phyloP scores from a whole-genome alignment of 179 eudicot genomes.

The Camellia oleifera region DNA sequence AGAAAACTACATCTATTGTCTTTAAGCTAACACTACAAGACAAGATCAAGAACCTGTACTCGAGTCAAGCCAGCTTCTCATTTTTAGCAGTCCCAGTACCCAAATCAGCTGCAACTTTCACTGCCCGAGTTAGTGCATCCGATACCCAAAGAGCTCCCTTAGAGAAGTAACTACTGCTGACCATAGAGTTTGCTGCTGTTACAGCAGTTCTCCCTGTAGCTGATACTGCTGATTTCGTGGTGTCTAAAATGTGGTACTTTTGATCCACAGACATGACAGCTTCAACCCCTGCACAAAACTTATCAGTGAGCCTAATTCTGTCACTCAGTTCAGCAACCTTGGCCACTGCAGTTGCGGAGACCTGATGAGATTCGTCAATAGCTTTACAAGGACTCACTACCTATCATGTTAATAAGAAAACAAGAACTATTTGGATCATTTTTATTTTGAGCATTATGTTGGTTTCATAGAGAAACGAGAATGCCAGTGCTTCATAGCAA shows the following conservation, averaged over 20 bases:
- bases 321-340: constrained; percentile 72
- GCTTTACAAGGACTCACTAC: too few species aligned
- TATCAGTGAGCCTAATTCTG: constrained; percentile 64
- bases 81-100: constrained; percentile 29
- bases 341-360: constrained; percentile 69
- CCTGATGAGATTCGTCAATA: constrained; percentile 27
- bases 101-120: constrained; percentile 69
- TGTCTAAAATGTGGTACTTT: constrained; percentile 51
- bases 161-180: constrained; percentile 72
- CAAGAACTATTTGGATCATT: too few species aligned
- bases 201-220: too few species aligned
- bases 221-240: constrained; percentile 52
- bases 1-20: not conserved
- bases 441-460: too few species aligned
- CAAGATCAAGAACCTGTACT: constrained; percentile 2
- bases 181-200: too few species aligned
- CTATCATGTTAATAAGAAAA: too few species aligned
- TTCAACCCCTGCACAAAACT: constrained; percentile 64
- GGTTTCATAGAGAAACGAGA: too few species aligned
- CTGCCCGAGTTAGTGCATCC: constrained; percentile 63
- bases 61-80: not conserved
- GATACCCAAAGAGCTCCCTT: constrained; percentile 86
- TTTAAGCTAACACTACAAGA: not conserved
- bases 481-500: too few species aligned
- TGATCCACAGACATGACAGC: constrained; percentile 59